phyloP scores from a whole-genome alignment of 1,284 basidiomycete species.

The Pholiota adiposa region DNA sequence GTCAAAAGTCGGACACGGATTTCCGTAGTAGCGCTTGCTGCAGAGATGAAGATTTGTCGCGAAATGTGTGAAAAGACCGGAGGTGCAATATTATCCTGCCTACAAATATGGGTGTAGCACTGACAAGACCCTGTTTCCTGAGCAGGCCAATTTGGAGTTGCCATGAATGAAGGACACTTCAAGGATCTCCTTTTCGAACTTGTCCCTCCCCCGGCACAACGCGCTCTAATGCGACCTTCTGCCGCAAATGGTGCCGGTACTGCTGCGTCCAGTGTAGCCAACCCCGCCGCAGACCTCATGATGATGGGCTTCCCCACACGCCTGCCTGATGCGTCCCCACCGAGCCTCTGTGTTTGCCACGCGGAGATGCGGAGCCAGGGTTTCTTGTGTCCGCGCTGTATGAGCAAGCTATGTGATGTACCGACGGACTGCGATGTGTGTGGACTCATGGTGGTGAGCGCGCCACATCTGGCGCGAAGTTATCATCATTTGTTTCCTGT shows the following conservation, averaged over 20 bases:
- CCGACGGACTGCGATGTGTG: constrained; percentile 98
- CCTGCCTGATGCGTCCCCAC: constrained; percentile 81
- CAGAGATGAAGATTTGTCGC: constrained; percentile 97
- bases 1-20: constrained; percentile 86
- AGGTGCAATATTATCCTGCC: constrained; percentile 51
- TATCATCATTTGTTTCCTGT: constrained; percentile 96
- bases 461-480: constrained; percentile 94
- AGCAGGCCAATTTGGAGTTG: constrained; percentile 91
- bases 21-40: constrained; percentile 90
- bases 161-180: constrained; percentile 96
- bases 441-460: constrained; percentile 96
- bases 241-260: constrained; percentile 42
- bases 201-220: constrained; percentile 93
- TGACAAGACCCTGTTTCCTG: constrained; percentile 19
- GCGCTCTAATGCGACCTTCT: constrained; percentile 54
- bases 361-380: constrained; percentile 88
- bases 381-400: constrained; percentile 94
- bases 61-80: constrained; percentile 90
- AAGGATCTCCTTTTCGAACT: constrained; percentile 94
- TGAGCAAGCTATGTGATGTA: constrained; percentile 94
- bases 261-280: constrained; percentile 45
- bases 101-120: background rate
- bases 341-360: constrained; percentile 92
- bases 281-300: constrained; percentile 88
- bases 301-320: constrained; percentile 99